These are phyloP conservation scores for Apiotrichum gracile DNA, from an alignment of 1,284 basidiomycete species.

Conservation along the genomic window DNA sequence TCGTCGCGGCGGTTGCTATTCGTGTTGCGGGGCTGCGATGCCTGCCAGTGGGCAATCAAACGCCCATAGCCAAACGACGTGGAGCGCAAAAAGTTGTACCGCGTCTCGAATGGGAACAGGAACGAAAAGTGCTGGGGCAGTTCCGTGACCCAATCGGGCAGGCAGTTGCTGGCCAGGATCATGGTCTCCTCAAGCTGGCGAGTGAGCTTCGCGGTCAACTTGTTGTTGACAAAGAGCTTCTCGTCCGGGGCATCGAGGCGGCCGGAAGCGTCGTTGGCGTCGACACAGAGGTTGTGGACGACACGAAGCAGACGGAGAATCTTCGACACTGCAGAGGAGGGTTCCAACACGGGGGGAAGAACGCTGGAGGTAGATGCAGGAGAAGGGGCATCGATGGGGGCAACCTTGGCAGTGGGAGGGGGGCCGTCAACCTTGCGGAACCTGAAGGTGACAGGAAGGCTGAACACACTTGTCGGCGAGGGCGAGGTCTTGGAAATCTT, in stretches of 20 bases:
- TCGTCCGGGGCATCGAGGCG: conserved; percentile 53
- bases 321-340: conserved; percentile 78
- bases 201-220: conserved; percentile 95
- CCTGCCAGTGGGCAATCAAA: conserved; percentile 83
- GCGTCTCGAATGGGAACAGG: conserved; percentile 95
- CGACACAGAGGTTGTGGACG: conserved; percentile 69
- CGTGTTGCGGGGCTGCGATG: conserved; percentile 60
- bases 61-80: conserved; percentile 96
- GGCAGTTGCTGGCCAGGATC: conserved; percentile 93
- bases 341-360: conserved; percentile 66
- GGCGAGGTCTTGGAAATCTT: conserved; percentile 17
- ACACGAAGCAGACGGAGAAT: conserved; percentile 85
- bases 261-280: conserved; percentile 28
- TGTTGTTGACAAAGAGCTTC: conserved; percentile 91
- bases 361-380: conserved; percentile 33
- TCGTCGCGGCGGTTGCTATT: conserved; percentile 81
- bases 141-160: conserved; percentile 94
- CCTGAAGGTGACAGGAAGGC: conserved; percentile 55
- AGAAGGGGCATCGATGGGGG: conserved; percentile 31
- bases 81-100: conserved; percentile 93
- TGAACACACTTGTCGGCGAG: conserved; percentile 14
- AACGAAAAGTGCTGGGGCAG: conserved; percentile 93
- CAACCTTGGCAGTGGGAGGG: conserved; percentile 46
- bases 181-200: conserved; percentile 96
- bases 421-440: conserved; percentile 90